Evolutionary conservation across 140 eudicot genomes (phyloP).

Genomic region (Flaveria floridana): DNA sequence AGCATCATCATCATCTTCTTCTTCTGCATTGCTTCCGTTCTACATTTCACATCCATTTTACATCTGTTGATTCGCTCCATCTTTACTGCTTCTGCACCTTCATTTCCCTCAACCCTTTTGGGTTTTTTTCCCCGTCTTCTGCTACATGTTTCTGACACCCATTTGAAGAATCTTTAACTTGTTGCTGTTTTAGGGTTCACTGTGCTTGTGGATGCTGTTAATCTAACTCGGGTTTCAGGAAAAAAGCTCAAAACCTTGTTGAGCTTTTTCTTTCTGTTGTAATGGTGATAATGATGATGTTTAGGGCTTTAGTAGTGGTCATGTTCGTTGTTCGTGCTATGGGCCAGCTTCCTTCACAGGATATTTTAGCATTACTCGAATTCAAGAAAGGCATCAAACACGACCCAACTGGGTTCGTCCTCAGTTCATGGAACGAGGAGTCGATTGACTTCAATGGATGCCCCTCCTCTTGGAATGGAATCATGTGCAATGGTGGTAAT

Average conservation of each 20-base stretch:
- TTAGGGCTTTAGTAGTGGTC: constrained; percentile 48
- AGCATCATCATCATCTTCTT: too few relatives aligned
- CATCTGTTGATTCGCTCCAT: too few relatives aligned
- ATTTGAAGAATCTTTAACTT: too few relatives aligned
- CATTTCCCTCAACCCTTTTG: too few relatives aligned
- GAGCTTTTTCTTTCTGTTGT: background rate
- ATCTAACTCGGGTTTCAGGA: background rate
- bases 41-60: too few relatives aligned
- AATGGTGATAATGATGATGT: constrained; percentile 35
- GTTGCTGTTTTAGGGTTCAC: too few relatives aligned
- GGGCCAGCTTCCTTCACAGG: constrained; percentile 96
- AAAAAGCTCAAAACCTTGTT: constrained; percentile 15
- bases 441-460: constrained; percentile 98
- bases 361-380: constrained; percentile 76
- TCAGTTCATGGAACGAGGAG: constrained; percentile 94
- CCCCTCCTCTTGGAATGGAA: constrained; percentile 98
- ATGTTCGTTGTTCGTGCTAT: constrained; percentile 40
- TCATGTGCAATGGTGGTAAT: constrained; percentile 92
- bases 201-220: background rate
- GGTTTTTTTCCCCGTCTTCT: too few relatives aligned
- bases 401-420: constrained; percentile 89
- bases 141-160: too few relatives aligned
- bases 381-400: constrained; percentile 90
- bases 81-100: too few relatives aligned
- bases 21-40: constrained; percentile 20